These are phyloP conservation scores for Lipomyces orientalis DNA, from an alignment of 805 yeast species.

Conservation along the genomic window DNA sequence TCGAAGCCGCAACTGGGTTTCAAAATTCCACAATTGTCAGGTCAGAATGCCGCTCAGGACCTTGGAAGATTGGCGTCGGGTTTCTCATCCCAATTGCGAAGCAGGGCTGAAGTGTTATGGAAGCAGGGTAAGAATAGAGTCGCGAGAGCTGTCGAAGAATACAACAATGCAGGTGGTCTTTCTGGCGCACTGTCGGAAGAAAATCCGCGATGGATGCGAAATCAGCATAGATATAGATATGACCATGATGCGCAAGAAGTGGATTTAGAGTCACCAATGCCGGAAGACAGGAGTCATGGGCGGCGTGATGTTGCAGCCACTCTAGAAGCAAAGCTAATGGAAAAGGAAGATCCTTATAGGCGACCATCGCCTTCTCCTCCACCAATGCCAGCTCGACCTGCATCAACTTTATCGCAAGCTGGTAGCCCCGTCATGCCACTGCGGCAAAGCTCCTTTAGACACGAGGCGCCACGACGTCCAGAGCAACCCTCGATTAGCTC, in stretches of 20 bases:
- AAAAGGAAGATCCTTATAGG: constrained; percentile 25
- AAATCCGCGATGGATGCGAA: constrained; percentile 35
- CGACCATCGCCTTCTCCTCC: constrained; percentile 5
- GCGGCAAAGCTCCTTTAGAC: neutral
- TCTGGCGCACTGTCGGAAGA: constrained; percentile 14
- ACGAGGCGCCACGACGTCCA: neutral
- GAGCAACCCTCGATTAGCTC: neutral
- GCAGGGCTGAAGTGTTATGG: constrained; percentile 64
- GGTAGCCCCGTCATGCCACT: neutral
- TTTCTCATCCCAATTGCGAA: constrained; percentile 60
- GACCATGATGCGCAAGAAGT: constrained; percentile 25
- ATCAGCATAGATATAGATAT: constrained; percentile 21
- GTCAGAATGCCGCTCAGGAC: constrained; percentile 30
- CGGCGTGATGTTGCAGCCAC: constrained; percentile 13
- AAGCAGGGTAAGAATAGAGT: constrained; percentile 65
- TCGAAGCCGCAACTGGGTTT: neutral
- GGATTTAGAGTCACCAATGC: constrained; percentile 21
- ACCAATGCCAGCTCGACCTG: constrained; percentile 12
- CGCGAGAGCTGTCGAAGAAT: constrained; percentile 65
- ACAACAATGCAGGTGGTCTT: constrained; percentile 40
- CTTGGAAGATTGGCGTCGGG: constrained; percentile 45
- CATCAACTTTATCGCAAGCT: neutral
- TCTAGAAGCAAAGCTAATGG: constrained; percentile 29
- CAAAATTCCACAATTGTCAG: constrained; percentile 8
- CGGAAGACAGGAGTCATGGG: constrained; percentile 8